Percentiles rank a stretch among this genome's conserved stretches.
Conservation (phyloP, 495 filamentous ascomycete genomes). For the Annulohypoxylon maeteangense region DNA sequence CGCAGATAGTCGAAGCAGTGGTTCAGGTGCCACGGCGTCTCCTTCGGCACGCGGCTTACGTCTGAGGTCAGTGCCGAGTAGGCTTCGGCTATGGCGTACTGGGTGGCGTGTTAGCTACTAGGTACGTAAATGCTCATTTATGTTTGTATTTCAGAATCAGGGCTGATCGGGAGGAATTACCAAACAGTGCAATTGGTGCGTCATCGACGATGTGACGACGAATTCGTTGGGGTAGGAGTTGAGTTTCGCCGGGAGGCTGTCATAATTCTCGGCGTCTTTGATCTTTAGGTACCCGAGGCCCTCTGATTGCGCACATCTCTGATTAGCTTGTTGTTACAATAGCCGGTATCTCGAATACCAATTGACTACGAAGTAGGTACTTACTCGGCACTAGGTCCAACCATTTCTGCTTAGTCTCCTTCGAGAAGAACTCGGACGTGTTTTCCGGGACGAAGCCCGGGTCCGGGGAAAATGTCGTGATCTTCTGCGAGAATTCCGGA, state of each 20-base stretch:
- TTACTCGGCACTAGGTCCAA: constrained; percentile 56
- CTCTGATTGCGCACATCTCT: constrained; percentile 34
- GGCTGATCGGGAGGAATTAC: constrained; percentile 31
- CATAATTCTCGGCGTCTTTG: constrained; percentile 48
- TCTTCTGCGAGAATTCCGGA: constrained; percentile 55
- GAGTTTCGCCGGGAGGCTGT: constrained; percentile 55
- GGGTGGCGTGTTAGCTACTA: not conserved
- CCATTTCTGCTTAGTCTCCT: constrained; percentile 52
- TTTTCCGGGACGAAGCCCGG: constrained; percentile 56
- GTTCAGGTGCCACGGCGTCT: constrained; percentile 56
- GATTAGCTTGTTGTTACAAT: not conserved
- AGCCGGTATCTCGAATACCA: not conserved
- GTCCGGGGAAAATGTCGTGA: constrained; percentile 55
- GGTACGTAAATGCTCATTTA: not conserved
- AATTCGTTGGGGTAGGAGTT: constrained; percentile 46
- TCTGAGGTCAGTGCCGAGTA: constrained; percentile 53
- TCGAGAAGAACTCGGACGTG: constrained; percentile 56
- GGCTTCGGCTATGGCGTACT: constrained; percentile 52
- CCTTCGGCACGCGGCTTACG: constrained; percentile 43
- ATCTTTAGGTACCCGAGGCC: constrained; percentile 57
- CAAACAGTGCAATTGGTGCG: constrained; percentile 62
- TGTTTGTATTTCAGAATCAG: too few species aligned
- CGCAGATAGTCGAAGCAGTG: constrained; percentile 63
- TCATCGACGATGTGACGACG: constrained; percentile 61
- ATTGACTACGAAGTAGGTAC: constrained; percentile 10